Evolutionary conservation across 2,329 filamentous ascomycete genomes (phyloP), one percentile per base, ranked within the genome.

Genomic region (Aureobasidium zeae): DNA sequence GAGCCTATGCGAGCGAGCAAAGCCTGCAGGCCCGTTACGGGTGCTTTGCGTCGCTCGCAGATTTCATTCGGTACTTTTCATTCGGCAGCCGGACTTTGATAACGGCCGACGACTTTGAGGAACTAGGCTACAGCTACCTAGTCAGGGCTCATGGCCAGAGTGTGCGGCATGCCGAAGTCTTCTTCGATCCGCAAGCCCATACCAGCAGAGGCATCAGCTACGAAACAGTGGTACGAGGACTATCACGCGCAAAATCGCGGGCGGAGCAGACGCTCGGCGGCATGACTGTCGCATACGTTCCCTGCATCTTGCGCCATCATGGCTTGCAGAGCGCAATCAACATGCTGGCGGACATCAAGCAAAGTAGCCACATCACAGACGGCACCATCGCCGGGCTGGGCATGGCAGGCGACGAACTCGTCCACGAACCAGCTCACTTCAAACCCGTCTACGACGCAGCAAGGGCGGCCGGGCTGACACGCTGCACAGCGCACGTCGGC

Each of bases 141-240:
- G 11, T 10, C 11, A 39, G 34, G 34, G 33, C 28, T 22, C 28
- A 34, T 9, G 22, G 20, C 12, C 44, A 46, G 19, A 33, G 30
- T n/a, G 34, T 46, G 15, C 17, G 22, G 28, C 44, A 46, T 35
- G 42, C 45, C 15, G 48, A 50, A 30, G 45, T 48, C 9, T 50
- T 50, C 37, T 50, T 50, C 37, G 48, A 50, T 25, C 48, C 48
- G 7, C 48, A 50, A 25, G 48, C 48, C 2, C 48, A 50, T 39
- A 38, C 41, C 3, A 31, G 17, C 3, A 39, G 48, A 5, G 41
- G 37, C 24, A 34, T 50, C 7, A n/a, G 21, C 22, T 36, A 48
- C 21, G 15, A 26, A 17, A 48, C 42, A 8, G 45, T 48, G 4
- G n/a, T 46, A 30, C 15, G n/a, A 22, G 48, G 48, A 4, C 19